Base-by-base conservation (phyloP, 78 protist species). In the Pigoraptor vietnamica region DNA sequence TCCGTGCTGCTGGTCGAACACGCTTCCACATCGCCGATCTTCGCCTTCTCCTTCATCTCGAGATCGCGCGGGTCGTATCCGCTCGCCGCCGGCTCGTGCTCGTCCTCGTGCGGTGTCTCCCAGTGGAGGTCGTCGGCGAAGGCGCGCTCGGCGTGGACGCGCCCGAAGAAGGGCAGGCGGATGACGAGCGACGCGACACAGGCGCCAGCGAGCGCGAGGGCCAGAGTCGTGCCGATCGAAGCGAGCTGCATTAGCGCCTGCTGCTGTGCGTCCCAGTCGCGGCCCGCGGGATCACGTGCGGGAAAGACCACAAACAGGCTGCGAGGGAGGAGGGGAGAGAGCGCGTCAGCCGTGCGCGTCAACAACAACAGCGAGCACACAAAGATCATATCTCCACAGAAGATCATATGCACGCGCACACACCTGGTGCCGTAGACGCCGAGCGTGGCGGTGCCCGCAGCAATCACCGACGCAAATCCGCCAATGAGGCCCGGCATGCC, bases 401-500 rank as follows among this genome's bases (percentile, higher is more conserved):
- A 48, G 14, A 48, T 14, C 67, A 48, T 48, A 14, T 14, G 67
- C 6, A 48, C 14, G 14, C 6, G 67, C 29, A 48, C 67, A 21
- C 14, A 14, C 67, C 67, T 48, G 67, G 29, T 48, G 6, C 67
- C 67, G 14, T 48, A 48, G 29, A 48, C 67, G 67, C 67, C 67
- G 14, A 21, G 14, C 67, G 67, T 21, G 14, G 84, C 84, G n/a
- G n/a, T 19, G 32, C 34, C 84, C 10, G 84, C 84, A 19, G 84
- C 84, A 25, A 14, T 2, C 32, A 25, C 84, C 1, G 35, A 25
- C 21, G 84, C 84, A 79, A 79, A 21, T 1, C 84, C 84, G 1
- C 84, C 84, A 2, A 79, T 2, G 10, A 79, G 84, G 10, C 84
- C 84, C 38, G 99, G 99, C 94, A 97, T 94, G 91, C 98, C 98